Base-by-base conservation (phyloP, 2,329 filamentous ascomycete species). In the Ophiocordyceps camponoti-leonardi region DNA sequence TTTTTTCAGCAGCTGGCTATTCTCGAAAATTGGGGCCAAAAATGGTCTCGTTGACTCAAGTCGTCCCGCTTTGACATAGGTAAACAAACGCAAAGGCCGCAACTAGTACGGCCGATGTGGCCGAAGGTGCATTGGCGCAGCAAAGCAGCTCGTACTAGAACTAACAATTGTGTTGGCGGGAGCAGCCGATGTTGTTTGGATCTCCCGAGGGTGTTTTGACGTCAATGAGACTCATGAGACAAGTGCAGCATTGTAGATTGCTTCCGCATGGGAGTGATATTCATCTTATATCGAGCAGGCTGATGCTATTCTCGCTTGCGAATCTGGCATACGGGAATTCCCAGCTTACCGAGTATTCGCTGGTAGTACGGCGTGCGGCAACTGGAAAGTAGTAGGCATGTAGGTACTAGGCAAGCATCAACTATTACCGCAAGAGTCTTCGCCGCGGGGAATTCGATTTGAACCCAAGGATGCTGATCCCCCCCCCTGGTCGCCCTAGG, bases 401-500 rank as follows among this genome's bases (percentile, higher is more conserved):
- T 14, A 37, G 18, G 33, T 6, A 37, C 4, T 14, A 37, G 33
- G 5, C 5, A 26, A 8, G 23, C 23, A 26, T 26, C 23, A 26
- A 37, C 13, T 18, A 37, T 37, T 37, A 14, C 33, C 33, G 33
- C 33, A 37, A 26, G 8, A 37, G 33, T 18, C 33, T 37, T 18
- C 14, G 14, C 14, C 13, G 18, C 33, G 33, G 11, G 6, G 14
- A 18, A n/a, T n/a, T n/a, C n/a, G n/a, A 11, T 12, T 22, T 23
- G 41, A 6, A 20, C 26, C 33, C 19, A n/a, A 30, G 30, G 41
- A 42, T 45, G 22, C 44, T 42, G 30, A 37, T 28, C 45, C 41
- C 45, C 41, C 31, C n/a, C n/a, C n/a, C n/a, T n/a, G 18, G 41
- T n/a, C 33, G 41, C 39, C 41, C 41, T 30, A 43, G 41, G 45